Conservation (phyloP, 345 rosid genomes). For the Cochlearia excelsa region DNA sequence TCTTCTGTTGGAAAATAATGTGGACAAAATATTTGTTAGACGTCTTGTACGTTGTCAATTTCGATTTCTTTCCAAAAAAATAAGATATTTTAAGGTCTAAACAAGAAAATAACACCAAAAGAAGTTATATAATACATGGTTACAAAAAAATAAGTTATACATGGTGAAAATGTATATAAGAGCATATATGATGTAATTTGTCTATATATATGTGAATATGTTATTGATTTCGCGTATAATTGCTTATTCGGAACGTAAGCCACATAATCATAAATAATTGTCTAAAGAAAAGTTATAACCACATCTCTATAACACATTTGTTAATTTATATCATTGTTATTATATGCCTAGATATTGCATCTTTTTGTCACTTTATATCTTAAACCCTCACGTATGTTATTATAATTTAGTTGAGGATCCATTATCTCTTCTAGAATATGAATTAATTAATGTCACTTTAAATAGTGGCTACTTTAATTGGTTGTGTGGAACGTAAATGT, state of each 20-base stretch:
- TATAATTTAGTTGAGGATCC: slow-evolving; percentile 32
- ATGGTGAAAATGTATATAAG: background rate
- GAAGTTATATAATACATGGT: background rate
- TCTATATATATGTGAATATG: background rate
- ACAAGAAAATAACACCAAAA: too few species aligned
- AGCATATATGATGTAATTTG: slow-evolving; percentile 2
- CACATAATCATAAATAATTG: slow-evolving; percentile 21
- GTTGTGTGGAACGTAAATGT: slow-evolving; percentile 33
- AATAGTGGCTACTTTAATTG: slow-evolving; percentile 37
- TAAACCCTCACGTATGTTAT: too few species aligned
- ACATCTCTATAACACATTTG: slow-evolving; percentile 23
- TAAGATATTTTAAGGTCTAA: slow-evolving; percentile 11
- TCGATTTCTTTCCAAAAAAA: background rate
- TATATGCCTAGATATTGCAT: background rate
- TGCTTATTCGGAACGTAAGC: slow-evolving; percentile 33
- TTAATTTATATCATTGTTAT: background rate
- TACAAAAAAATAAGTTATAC: background rate
- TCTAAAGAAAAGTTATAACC: slow-evolving; percentile 20
- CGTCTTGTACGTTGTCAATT: slow-evolving; percentile 23
- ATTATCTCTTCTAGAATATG: slow-evolving; percentile 33
- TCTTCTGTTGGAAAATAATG: slow-evolving; percentile 16
- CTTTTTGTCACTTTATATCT: too few species aligned
- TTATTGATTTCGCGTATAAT: background rate
- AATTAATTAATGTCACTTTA: slow-evolving; percentile 24
- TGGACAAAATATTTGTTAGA: slow-evolving; percentile 26